phyloP scores from a whole-genome alignment of 768 basidiomycete genomes.

The Suillus plorans region DNA sequence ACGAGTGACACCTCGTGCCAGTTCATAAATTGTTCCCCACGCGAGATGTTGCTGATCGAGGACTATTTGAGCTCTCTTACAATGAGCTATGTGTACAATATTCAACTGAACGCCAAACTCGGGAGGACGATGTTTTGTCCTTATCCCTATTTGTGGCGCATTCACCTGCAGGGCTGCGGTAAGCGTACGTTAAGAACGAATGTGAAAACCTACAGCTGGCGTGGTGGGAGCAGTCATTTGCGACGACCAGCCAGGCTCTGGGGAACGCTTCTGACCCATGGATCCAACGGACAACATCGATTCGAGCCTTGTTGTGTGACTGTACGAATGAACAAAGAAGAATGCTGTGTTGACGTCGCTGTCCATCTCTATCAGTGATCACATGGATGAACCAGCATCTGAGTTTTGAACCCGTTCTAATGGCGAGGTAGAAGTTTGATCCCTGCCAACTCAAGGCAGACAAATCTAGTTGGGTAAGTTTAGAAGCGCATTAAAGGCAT shows the following conservation, averaged over 20 bases:
- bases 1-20: slow-evolving; percentile 42
- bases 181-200: too few relatives aligned
- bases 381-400: not conserved
- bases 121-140: not conserved
- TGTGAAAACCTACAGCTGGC: not conserved
- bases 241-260: not conserved
- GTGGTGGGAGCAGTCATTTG: not conserved
- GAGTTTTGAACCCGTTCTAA: not conserved
- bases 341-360: not conserved
- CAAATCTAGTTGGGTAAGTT: not conserved
- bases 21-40: slow-evolving; percentile 45
- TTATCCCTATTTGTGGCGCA: not conserved
- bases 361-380: not conserved
- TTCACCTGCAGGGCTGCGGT: not conserved
- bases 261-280: not conserved
- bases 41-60: slow-evolving; percentile 36
- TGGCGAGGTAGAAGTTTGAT: not conserved
- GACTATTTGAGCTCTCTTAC: slow-evolving; percentile 21
- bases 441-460: not conserved
- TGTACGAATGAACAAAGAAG: not conserved
- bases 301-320: not conserved
- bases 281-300: not conserved
- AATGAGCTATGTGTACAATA: slow-evolving; percentile 32
- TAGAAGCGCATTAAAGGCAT: not conserved
- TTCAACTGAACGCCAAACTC: slow-evolving; percentile 5